Conservation (phyloP, 2,329 filamentous ascomycete genomes). For the Mollisia scopiformis region DNA sequence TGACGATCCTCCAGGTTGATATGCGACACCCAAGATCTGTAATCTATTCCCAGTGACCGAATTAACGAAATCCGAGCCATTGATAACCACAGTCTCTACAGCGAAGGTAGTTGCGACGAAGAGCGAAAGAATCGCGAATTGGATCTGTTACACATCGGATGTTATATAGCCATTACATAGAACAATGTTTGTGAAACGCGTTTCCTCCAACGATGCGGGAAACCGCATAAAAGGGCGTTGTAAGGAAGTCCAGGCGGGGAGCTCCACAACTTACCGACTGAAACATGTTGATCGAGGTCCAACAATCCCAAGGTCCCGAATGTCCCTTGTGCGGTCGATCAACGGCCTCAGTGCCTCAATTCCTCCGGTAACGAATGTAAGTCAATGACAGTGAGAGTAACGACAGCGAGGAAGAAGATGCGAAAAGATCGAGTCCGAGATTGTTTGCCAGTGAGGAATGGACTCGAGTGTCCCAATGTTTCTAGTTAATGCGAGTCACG, state of each 20-base stretch:
- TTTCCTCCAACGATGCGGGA: background rate
- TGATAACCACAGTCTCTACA: constrained; percentile 58
- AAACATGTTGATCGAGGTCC: background rate
- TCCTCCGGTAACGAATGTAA: background rate
- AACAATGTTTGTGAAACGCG: background rate
- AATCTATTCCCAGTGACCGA: constrained; percentile 60
- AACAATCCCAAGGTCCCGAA: background rate
- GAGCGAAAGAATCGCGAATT: constrained; percentile 29
- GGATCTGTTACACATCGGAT: constrained; percentile 12
- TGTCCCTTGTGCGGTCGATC: background rate
- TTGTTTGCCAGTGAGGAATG: background rate
- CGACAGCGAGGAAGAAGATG: background rate
- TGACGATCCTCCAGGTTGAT: constrained; percentile 68
- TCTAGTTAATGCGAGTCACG: background rate
- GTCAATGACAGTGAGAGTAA: background rate
- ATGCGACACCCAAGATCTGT: constrained; percentile 69
- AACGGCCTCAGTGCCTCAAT: background rate
- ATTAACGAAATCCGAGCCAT: constrained; percentile 64
- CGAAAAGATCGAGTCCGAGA: background rate
- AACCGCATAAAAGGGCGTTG: background rate
- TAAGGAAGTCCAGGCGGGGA: background rate
- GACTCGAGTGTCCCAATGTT: background rate
- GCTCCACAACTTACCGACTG: background rate
- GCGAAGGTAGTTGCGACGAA: constrained; percentile 46
- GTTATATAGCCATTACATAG: background rate